phyloP scores from a whole-genome alignment of 2,329 filamentous ascomycete species.

The Rutstroemia sp. region DNA sequence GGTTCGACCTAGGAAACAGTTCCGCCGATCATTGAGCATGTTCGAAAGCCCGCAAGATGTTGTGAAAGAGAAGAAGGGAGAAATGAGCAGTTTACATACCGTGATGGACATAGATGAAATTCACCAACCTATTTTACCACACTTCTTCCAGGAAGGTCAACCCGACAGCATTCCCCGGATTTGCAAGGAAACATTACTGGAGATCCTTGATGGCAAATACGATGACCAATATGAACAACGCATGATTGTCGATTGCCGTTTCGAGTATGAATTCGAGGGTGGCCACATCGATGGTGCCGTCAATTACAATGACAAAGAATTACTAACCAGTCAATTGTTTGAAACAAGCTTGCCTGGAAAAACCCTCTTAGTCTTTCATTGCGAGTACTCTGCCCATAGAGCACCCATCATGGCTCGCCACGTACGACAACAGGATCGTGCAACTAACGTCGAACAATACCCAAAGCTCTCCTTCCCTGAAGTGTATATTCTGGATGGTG shows the following conservation, averaged over 20 bases:
- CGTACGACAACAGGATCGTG: slow-evolving; percentile 82
- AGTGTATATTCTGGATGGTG: slow-evolving; percentile 92
- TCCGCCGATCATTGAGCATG: slow-evolving; percentile 92
- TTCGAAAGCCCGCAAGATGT: slow-evolving; percentile 88
- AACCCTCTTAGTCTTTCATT: slow-evolving; percentile 87
- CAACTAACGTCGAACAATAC: slow-evolving; percentile 77
- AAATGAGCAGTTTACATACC: slow-evolving; percentile 55
- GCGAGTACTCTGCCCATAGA: slow-evolving; percentile 95
- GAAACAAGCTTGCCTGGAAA: slow-evolving; percentile 54
- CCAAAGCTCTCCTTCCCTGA: slow-evolving; percentile 90
- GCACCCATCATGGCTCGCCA: slow-evolving; percentile 95
- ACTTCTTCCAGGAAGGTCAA: slow-evolving; percentile 73
- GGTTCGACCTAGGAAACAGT: slow-evolving; percentile 75
- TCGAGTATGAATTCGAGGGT: slow-evolving; percentile 97
- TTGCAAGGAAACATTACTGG: slow-evolving; percentile 68
- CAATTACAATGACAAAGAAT: slow-evolving; percentile 96
- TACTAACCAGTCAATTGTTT: slow-evolving; percentile 74
- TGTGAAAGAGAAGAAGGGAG: slow-evolving; percentile 68
- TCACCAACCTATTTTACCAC: slow-evolving; percentile 68
- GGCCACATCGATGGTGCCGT: slow-evolving; percentile 89
- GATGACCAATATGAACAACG: slow-evolving; percentile 69
- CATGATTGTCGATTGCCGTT: slow-evolving; percentile 90
- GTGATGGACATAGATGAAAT: slow-evolving; percentile 79
- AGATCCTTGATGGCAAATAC: slow-evolving; percentile 83
- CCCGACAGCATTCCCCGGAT: slow-evolving; percentile 86